phyloP scores from a whole-genome alignment of 2,329 filamentous ascomycete genomes.

The Diaporthe australafricana region DNA sequence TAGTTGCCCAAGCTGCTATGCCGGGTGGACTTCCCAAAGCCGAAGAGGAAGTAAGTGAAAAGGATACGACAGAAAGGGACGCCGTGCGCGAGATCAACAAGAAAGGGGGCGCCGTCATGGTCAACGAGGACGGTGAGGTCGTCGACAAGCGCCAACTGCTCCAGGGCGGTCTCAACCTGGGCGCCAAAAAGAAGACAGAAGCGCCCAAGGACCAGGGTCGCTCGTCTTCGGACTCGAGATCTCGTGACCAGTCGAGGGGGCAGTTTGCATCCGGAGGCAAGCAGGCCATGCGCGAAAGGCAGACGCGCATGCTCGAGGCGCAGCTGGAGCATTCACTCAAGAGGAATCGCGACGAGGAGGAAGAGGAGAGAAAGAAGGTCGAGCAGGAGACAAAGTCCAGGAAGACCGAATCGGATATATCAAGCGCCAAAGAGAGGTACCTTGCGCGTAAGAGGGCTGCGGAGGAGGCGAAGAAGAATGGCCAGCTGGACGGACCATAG shows the following conservation, averaged over 20 bases:
- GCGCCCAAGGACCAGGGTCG: slow-evolving; percentile 47
- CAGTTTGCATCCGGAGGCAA: slow-evolving; percentile 63
- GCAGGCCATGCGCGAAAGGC: slow-evolving; percentile 78
- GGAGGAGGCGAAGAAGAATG: slow-evolving; percentile 73
- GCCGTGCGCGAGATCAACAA: slow-evolving; percentile 75
- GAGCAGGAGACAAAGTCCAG: slow-evolving; percentile 78
- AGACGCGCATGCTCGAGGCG: slow-evolving; percentile 82
- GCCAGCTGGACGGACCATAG: slow-evolving; percentile 42
- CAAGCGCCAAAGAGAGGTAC: slow-evolving; percentile 83
- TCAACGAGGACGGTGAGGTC: slow-evolving; percentile 87
- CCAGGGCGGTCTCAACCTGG: slow-evolving; percentile 79
- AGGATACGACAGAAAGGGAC: slow-evolving; percentile 70
- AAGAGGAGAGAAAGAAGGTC: slow-evolving; percentile 70
- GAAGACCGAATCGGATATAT: slow-evolving; percentile 82
- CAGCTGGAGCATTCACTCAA: slow-evolving; percentile 81
- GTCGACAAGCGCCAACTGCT: slow-evolving; percentile 87
- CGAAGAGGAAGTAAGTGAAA: slow-evolving; percentile 50
- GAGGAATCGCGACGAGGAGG: slow-evolving; percentile 76
- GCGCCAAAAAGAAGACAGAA: slow-evolving; percentile 68
- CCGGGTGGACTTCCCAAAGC: slow-evolving; percentile 46
- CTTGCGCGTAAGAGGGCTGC: slow-evolving; percentile 81
- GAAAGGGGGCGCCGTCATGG: slow-evolving; percentile 68
- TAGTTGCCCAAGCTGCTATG: slow-evolving; percentile 68
- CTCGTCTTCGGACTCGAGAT: slow-evolving; percentile 43
- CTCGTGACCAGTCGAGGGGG: slow-evolving; percentile 47